Conservation (phyloP, 1,139 yeast species). For the Pneumocystis carinii region DNA sequence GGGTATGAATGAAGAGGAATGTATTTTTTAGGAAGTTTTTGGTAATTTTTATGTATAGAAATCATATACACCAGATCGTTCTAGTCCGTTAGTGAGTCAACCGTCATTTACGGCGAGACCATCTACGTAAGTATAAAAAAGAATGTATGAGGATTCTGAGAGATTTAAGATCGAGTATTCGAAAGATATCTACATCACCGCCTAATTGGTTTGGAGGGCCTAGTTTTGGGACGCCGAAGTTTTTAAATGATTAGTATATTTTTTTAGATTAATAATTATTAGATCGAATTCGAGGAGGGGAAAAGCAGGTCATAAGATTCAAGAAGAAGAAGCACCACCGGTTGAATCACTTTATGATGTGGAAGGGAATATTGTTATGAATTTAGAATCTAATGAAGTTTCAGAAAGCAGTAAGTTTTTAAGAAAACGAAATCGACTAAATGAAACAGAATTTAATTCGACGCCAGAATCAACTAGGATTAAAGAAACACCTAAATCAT, state of each 20-base stretch:
- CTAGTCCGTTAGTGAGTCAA: neutral
- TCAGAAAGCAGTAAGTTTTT: neutral
- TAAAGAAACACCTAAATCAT: neutral
- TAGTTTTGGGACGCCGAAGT: conserved; percentile 13
- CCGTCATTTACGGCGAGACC: neutral
- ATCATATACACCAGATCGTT: neutral
- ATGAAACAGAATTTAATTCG: neutral
- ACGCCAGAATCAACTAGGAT: neutral
- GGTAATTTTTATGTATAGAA: neutral
- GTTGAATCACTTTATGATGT: conserved; percentile 12
- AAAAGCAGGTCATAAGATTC: conserved; percentile 2
- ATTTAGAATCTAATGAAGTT: neutral
- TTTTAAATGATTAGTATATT: neutral
- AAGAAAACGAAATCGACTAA: neutral
- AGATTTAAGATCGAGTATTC: neutral
- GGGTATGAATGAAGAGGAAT: neutral
- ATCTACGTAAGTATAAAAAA: neutral
- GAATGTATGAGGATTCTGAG: neutral
- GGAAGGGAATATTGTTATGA: conserved; percentile 2
- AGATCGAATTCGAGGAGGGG: conserved; percentile 1
- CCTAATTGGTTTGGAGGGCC: conserved; percentile 11
- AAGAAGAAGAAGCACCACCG: conserved; percentile 12
- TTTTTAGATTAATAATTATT: neutral
- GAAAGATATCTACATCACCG: conserved; percentile 7
- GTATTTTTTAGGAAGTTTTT: neutral